A percentile compares a stretch with the other conserved stretches of the same genome.
These are phyloP conservation scores for Erysiphe neolycopersici DNA, from an alignment of 2,329 filamentous ascomycete genomes.

Conservation along the genomic window DNA sequence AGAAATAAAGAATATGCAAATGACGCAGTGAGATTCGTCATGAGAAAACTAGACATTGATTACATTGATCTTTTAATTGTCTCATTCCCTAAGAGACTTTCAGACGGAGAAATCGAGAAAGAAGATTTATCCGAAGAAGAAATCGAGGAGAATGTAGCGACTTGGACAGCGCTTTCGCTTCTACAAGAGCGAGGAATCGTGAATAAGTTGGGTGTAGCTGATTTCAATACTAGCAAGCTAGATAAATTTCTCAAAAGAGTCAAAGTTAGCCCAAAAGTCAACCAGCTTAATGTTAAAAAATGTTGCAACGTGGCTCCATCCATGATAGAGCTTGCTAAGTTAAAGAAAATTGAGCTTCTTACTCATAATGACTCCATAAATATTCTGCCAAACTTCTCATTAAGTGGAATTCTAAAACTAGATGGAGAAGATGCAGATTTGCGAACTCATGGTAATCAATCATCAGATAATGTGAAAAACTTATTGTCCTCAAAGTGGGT, in stretches of 20 bases:
- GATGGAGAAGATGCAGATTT: constrained; percentile 48
- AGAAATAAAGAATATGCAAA: constrained; percentile 38
- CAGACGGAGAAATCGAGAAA: constrained; percentile 74
- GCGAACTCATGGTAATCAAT: constrained; percentile 24
- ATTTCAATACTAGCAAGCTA: constrained; percentile 71
- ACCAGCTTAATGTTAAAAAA: constrained; percentile 90
- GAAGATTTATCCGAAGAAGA: constrained; percentile 37
- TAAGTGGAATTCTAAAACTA: constrained; percentile 57
- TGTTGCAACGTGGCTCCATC: constrained; percentile 89
- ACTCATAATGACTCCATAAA: constrained; percentile 90
- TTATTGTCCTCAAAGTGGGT: constrained; percentile 82
- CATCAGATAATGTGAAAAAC: constrained; percentile 35
- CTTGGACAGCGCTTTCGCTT: constrained; percentile 48
- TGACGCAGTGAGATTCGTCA: constrained; percentile 56
- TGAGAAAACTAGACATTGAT: constrained; percentile 48
- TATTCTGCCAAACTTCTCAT: constrained; percentile 61
- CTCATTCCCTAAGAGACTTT: constrained; percentile 78
- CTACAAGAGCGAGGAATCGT: constrained; percentile 47
- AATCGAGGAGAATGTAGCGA: constrained; percentile 37
- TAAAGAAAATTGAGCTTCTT: constrained; percentile 58
- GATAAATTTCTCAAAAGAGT: constrained; percentile 48
- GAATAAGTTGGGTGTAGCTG: constrained; percentile 54
- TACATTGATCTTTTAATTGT: constrained; percentile 72
- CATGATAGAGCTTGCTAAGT: constrained; percentile 59
- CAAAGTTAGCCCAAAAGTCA: constrained; percentile 47